These are phyloP conservation scores for Mycosphaerella arachidis DNA, from an alignment of 2,329 filamentous ascomycete genomes.

Conservation along the genomic window DNA sequence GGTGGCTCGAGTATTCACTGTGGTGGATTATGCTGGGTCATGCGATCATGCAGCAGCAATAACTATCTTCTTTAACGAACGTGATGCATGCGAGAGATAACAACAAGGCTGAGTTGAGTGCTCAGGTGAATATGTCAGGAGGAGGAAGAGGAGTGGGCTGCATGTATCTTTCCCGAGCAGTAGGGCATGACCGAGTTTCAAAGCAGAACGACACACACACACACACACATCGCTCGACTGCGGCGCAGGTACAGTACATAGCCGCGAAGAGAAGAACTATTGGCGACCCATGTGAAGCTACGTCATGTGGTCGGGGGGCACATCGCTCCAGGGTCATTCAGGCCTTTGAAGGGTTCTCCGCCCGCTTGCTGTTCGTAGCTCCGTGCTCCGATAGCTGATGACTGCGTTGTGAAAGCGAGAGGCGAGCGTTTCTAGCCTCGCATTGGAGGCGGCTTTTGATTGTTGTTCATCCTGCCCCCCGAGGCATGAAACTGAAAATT, in stretches of 20 bases:
- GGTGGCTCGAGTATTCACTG: background rate
- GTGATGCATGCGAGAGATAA: background rate
- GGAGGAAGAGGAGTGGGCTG: background rate
- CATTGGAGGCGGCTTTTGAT: background rate
- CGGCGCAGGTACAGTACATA: background rate
- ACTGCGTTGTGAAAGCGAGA: background rate
- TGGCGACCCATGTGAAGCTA: background rate
- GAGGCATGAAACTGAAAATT: background rate
- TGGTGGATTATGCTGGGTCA: constrained; percentile 1
- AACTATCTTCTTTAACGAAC: background rate
- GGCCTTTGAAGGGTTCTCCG: background rate
- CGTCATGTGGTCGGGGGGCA: background rate
- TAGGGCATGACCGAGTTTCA: constrained; percentile 1
- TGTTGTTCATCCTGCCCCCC: background rate
- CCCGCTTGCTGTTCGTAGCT: background rate
- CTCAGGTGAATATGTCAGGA: constrained; percentile 1
- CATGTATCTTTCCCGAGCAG: background rate
- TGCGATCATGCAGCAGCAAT: background rate
- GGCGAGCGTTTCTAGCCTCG: background rate
- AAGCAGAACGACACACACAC: background rate
- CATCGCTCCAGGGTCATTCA: background rate
- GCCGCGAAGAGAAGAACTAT: background rate
- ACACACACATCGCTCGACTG: no score
- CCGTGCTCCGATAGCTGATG: background rate
- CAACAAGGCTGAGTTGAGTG: constrained; percentile 4